Evolutionary conservation across 1,284 basidiomycete species (phyloP).

Genomic region (Coniophora puteana): DNA sequence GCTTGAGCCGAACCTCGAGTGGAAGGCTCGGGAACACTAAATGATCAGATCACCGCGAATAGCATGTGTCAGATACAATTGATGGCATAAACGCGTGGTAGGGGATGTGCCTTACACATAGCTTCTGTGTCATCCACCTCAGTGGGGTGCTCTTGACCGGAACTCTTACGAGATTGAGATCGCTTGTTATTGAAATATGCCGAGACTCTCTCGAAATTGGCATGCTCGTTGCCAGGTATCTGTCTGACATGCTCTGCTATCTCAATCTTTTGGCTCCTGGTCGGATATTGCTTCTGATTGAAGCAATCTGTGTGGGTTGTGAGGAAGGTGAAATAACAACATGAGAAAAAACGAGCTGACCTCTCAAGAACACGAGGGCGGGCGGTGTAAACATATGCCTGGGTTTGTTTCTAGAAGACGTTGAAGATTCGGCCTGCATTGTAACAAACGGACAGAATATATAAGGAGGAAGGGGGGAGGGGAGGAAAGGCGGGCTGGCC

Average conservation of each 20-base stretch:
- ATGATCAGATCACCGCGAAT: too few species aligned
- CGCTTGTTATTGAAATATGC: slow-evolving; percentile 17
- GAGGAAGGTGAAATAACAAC: neutral
- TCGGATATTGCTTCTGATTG: slow-evolving; percentile 12
- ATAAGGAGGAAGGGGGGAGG: neutral
- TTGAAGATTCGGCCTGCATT: slow-evolving; percentile 3
- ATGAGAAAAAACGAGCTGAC: slow-evolving; percentile 7
- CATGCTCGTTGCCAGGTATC: slow-evolving; percentile 20
- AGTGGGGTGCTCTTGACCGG: neutral
- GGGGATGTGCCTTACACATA: neutral
- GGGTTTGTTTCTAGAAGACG: neutral
- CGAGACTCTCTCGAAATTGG: slow-evolving; percentile 16
- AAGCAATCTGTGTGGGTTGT: slow-evolving; percentile 16
- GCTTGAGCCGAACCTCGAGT: slow-evolving; percentile 18
- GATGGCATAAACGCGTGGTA: too few species aligned
- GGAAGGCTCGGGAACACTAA: slow-evolving; percentile 26
- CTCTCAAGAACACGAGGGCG: too few species aligned
- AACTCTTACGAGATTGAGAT: slow-evolving; percentile 17
- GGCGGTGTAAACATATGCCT: too few species aligned
- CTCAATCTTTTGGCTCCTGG: slow-evolving; percentile 12
- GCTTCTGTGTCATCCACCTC: neutral
- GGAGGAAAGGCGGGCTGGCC: neutral
- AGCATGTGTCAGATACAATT: too few species aligned
- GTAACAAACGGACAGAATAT: neutral
- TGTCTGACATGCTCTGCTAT: slow-evolving; percentile 15